Base-by-base conservation (phyloP, 164 flowering plant species). In the Umbellularia californica region DNA sequence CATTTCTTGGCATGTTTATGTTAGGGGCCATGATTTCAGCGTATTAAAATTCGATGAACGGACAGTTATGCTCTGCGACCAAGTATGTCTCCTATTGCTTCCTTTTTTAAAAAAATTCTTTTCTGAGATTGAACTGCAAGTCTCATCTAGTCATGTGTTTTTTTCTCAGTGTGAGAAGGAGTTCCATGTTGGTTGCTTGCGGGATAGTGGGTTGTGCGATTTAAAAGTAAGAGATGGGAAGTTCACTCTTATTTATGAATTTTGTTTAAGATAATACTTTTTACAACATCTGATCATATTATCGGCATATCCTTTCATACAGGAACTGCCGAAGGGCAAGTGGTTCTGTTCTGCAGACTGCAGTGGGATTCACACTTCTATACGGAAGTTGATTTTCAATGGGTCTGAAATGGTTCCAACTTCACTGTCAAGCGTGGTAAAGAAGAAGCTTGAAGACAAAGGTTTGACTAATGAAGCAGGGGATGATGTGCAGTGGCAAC, bases 321-420 rank as follows among this genome's bases (percentile, higher is more conserved):
- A 95, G 97, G 95, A 88, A 83, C 85, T 95, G 30, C 98, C 98
- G 3, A 81, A 83, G 76, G 94, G 86, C 35, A 87, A 90, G 74
- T 95, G 98, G 98, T 95, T 95, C 78, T 95, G 98, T 73, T 81
- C 90, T 77, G 83, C 79, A 63, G 87, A 85, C 77, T 95, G 98
- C 88, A 71, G 75, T 69, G 83, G 78, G 81, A 90, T 93, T 64
- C 82, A 87, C 78, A 73, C 28, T 65, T 78, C 84, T 64, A 79
- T 95, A 14, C 87, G 85, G 73, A 78, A 80, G 35, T 68, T 82
- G 25, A 85, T 87, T 74, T 74, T 72, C 20, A 70, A 27, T 71
- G 92, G 94, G 62, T 74, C 86, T 13, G 85, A 83, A 77, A 72
- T 65, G 7, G 75, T 95, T 80, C 88, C 97, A 22, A 72, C 83